phyloP scores from a whole-genome alignment of 257 asterid genomes.

The Solanum microdontum region DNA sequence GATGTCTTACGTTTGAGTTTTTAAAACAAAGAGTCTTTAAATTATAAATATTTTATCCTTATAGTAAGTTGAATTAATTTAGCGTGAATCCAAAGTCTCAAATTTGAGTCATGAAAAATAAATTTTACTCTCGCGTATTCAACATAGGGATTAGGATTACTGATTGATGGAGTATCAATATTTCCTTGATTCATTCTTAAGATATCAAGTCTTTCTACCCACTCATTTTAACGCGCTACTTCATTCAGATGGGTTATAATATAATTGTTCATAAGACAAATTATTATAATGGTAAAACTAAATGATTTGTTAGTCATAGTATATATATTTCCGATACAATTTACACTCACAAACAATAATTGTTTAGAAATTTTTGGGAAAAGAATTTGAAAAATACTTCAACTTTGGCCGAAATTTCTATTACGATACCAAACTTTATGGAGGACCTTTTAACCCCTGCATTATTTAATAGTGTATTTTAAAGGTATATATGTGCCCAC shows the following conservation, averaged over 20 bases:
- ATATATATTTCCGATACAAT: not conserved
- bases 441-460: too few species aligned
- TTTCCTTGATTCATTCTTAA: not conserved
- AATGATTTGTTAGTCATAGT: not conserved
- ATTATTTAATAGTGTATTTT: too few species aligned
- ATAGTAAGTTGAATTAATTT: not conserved
- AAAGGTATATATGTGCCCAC: too few species aligned
- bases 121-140: not conserved
- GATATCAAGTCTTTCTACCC: not conserved
- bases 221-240: rapidly evolving
- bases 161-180: not conserved
- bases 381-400: too few species aligned
- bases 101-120: not conserved
- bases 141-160: too few species aligned
- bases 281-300: not conserved
- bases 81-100: not conserved
- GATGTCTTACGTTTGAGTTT: rapidly evolving
- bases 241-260: too few species aligned
- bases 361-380: too few species aligned
- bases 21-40: not conserved
- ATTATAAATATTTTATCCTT: not conserved
- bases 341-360: too few species aligned
- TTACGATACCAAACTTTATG: too few species aligned
- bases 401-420: too few species aligned
- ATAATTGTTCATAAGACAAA: too few species aligned